phyloP scores from a whole-genome alignment of 2,329 filamentous ascomycete genomes.

The Botrytis squamosa region DNA sequence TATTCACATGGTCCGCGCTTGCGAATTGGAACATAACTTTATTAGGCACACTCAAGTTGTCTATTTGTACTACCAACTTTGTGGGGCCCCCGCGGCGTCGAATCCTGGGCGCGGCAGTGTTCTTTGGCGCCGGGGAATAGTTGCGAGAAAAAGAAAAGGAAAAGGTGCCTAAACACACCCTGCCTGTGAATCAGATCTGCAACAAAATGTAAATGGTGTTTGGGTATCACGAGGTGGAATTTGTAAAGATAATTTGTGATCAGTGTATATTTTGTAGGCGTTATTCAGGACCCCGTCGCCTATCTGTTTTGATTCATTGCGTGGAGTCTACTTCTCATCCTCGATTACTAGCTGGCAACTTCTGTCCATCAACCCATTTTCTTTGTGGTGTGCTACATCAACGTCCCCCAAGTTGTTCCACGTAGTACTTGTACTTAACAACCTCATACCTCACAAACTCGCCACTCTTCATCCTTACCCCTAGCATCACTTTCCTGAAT shows the following conservation, averaged over 20 bases:
- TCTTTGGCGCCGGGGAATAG: background rate
- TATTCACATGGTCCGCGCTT: background rate
- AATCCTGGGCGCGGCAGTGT: background rate
- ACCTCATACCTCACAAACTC: constrained; percentile 2
- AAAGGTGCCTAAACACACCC: background rate
- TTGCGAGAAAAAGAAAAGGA: background rate
- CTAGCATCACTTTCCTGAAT: background rate
- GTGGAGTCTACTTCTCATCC: background rate
- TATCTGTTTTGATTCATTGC: background rate
- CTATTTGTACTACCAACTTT: background rate
- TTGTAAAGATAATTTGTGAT: background rate
- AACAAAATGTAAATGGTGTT: background rate
- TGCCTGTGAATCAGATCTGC: background rate
- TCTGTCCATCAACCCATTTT: background rate
- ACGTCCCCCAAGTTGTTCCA: background rate
- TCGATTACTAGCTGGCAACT: background rate
- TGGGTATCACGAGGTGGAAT: background rate
- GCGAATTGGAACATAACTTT: background rate
- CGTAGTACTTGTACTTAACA: background rate
- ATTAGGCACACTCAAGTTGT: background rate
- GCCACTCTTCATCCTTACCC: constrained; percentile 3
- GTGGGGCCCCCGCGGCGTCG: background rate
- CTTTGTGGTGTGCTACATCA: too few relatives aligned
- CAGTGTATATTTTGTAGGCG: background rate
- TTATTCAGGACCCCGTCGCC: background rate